Evolutionary conservation across 805 yeast species (phyloP), one percentile per base, ranked within the genome.

Genomic region (Pichia manshurica): DNA sequence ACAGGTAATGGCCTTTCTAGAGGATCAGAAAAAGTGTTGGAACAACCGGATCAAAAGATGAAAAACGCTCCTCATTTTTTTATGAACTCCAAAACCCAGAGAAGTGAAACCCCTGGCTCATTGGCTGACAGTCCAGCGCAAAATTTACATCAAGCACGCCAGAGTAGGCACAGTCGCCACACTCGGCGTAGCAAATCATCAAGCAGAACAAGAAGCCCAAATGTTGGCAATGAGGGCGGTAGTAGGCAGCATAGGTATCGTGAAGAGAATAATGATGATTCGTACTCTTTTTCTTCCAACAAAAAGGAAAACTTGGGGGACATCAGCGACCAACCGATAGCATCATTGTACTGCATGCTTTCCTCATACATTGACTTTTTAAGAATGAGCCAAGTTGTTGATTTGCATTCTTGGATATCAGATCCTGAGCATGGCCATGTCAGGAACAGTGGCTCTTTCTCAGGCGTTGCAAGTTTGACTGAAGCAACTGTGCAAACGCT

Each of bases 261-360:
- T n/a, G n/a, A n/a, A n/a, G n/a, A n/a, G 7, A 17, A 42, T n/a
- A 13, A 39, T 20, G 39, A 41, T n/a, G 22, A 12, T 28, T 7
- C 34, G 5, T 12, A n/a, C 10, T 16, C 8, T 22, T 23, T 10
- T 8, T 36, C 28, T 16, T 44, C 35, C 19, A 16, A 38, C 13
- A 32, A 47, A 7, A 42, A 29, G 5, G 42, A 47, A 17, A 60
- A 12, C 8, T 13, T 20, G 4, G 22, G 28, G 5, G 32, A 59
- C 4, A 58, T 57, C 39, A 53, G 54, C 20, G 67, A 65, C 45
- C 49, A 55, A 28, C 53, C 67, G 34, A 45, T 60, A 35, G 59
- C 64, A 36, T 53, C 64, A 10, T 49, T 65, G 25, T 62, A 62
- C 47, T 66, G 65, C 45, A 55, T 64, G 40, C 59, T 55, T 36